Conservation (phyloP, 257 asterid species). For the Ajuga chamaepitys region DNA sequence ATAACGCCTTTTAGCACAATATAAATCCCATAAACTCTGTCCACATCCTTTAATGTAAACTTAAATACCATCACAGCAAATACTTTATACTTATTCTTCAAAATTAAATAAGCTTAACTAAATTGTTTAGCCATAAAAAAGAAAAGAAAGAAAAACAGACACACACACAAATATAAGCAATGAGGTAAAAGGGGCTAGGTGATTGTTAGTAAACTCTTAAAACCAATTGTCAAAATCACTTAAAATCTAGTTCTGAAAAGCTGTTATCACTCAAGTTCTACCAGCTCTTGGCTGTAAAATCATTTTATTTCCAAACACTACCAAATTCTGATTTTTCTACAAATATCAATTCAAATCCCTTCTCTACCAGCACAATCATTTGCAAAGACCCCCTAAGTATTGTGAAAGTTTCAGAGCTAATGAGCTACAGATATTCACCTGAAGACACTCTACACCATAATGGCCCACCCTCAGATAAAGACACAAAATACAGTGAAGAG, state of each 20-base stretch:
- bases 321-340: no score
- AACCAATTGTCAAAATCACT: no score
- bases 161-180: no score
- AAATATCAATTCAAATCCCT: no score
- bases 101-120: background rate
- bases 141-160: no score
- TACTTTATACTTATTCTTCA: background rate
- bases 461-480: background rate
- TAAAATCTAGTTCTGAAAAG: no score
- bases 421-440: background rate
- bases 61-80: background rate
- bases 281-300: no score
- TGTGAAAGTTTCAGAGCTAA: background rate
- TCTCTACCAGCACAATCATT: no score
- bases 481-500: background rate
- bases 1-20: background rate
- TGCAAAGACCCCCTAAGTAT: background rate
- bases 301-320: no score
- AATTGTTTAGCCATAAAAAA: constrained; percentile 9
- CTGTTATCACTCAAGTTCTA: no score
- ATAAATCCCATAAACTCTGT: background rate
- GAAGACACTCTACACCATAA: background rate
- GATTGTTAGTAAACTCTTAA: no score
- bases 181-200: no score
- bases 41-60: background rate